Evolutionary conservation across 2,329 filamentous ascomycete genomes (phyloP).

Genomic region (Chrysosporium keratinophilum): DNA sequence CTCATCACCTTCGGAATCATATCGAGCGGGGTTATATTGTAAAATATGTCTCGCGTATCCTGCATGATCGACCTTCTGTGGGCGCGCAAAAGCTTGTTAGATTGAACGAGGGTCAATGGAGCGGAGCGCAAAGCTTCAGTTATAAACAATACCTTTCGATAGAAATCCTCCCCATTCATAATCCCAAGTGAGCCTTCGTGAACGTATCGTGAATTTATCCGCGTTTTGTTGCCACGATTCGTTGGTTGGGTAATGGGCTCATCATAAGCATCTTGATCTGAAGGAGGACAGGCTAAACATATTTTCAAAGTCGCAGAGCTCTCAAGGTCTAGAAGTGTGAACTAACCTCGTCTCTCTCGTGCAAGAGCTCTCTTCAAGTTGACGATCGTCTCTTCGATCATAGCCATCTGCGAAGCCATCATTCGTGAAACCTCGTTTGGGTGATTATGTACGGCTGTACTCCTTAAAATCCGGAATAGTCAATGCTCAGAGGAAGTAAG

Average conservation of each 20-base stretch:
- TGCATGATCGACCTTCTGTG: conserved; percentile 50
- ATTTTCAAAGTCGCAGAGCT: neutral
- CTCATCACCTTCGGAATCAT: conserved; percentile 55
- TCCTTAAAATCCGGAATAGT: no score
- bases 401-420: conserved; percentile 37
- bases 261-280: conserved; percentile 36
- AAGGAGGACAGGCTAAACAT: conserved; percentile 1
- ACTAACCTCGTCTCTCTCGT: conserved; percentile 38
- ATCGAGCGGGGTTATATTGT: conserved; percentile 48
- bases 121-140: neutral
- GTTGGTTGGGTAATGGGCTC: conserved; percentile 45
- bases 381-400: conserved; percentile 45
- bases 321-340: neutral
- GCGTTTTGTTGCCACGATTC: conserved; percentile 53
- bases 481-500: no score
- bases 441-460: no score
- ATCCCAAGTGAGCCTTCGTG: conserved; percentile 46
- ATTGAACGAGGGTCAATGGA: neutral
- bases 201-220: conserved; percentile 47
- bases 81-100: conserved; percentile 3
- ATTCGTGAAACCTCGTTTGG: neutral
- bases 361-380: conserved; percentile 45
- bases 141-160: conserved; percentile 42
- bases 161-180: conserved; percentile 41
- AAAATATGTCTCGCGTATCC: conserved; percentile 53